Percentiles rank a stretch among this genome's conserved stretches.
Evolutionary conservation across 1,284 basidiomycete species (phyloP).

Genomic region (Neonothopanus nambi): DNA sequence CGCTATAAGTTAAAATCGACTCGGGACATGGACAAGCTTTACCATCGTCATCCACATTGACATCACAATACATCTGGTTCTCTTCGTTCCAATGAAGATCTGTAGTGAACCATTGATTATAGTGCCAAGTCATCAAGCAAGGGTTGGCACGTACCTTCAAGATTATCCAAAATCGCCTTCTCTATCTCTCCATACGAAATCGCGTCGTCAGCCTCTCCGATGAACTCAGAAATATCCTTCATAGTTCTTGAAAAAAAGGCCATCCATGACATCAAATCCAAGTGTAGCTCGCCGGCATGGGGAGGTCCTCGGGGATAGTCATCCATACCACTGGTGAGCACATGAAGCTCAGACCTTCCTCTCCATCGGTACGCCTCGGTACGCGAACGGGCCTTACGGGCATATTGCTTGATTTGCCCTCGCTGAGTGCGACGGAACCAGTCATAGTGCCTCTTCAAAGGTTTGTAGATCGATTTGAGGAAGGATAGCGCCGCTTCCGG

Average conservation of each 20-base stretch:
- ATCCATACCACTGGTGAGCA: constrained; percentile 92
- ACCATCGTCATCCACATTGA: constrained; percentile 84
- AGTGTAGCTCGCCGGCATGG: constrained; percentile 88
- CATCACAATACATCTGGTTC: constrained; percentile 91
- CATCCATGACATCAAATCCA: constrained; percentile 95
- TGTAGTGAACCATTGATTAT: constrained; percentile 32
- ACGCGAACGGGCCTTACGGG: constrained; percentile 76
- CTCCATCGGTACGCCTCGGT: constrained; percentile 94
- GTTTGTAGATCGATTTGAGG: constrained; percentile 78
- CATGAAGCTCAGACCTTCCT: constrained; percentile 84
- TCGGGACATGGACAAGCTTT: constrained; percentile 5
- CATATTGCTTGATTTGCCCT: constrained; percentile 90
- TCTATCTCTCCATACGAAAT: constrained; percentile 77
- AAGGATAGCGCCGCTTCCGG: constrained; percentile 65
- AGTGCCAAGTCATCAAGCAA: constrained; percentile 2
- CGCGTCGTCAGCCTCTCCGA: constrained; percentile 82
- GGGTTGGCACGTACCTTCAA: constrained; percentile 77
- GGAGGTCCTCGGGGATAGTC: constrained; percentile 90
- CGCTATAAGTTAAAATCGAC: neutral
- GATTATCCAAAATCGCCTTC: constrained; percentile 78
- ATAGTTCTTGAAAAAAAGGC: constrained; percentile 90
- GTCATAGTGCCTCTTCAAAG: constrained; percentile 87
- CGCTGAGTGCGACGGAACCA: constrained; percentile 95
- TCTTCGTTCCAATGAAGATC: constrained; percentile 94
- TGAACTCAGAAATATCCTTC: constrained; percentile 80